Evolutionary conservation across 164 flowering plant species (phyloP).

Genomic region (Vitis rupestris): DNA sequence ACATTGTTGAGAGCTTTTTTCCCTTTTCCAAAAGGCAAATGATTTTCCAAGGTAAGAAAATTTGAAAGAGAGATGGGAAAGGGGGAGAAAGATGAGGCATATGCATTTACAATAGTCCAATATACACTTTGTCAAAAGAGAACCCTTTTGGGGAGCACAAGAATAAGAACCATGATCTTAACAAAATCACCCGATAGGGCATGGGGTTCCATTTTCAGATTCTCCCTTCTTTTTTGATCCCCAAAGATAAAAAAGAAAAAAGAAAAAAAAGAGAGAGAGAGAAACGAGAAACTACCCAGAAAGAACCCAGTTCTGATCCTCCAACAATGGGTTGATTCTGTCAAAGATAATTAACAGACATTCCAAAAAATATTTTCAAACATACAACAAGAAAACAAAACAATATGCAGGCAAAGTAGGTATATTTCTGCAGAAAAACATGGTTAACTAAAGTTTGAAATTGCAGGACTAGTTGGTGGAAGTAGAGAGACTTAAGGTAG

Average conservation of each 20-base stretch:
- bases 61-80: conserved; percentile 8
- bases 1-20: conserved; percentile 2
- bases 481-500: conserved; percentile 4
- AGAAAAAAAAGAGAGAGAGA: too few species aligned
- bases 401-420: conserved; percentile 13
- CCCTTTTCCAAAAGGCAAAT: conserved; percentile 16
- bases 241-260: too few species aligned
- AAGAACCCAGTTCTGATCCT: too few species aligned
- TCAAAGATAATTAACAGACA: conserved; percentile 11
- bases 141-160: conserved; percentile 13
- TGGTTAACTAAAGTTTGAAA: conserved; percentile 21
- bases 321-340: conserved; percentile 1
- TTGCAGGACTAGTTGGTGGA: conserved; percentile 27
- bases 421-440: conserved; percentile 19
- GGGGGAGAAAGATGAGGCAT: conserved; percentile 1
- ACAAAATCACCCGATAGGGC: conserved; percentile 17
- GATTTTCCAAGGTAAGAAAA: conserved; percentile 8
- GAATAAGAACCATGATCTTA: conserved; percentile 36
- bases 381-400: too few species aligned
- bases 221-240: too few species aligned
- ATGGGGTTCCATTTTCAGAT: conserved; percentile 15
- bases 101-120: neutral
- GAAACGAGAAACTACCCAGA: too few species aligned
- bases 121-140: conserved; percentile 17
- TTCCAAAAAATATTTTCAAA: conserved; percentile 10